Conservation (phyloP, 257 asterid species). For the Fraxinus cuspidata region DNA sequence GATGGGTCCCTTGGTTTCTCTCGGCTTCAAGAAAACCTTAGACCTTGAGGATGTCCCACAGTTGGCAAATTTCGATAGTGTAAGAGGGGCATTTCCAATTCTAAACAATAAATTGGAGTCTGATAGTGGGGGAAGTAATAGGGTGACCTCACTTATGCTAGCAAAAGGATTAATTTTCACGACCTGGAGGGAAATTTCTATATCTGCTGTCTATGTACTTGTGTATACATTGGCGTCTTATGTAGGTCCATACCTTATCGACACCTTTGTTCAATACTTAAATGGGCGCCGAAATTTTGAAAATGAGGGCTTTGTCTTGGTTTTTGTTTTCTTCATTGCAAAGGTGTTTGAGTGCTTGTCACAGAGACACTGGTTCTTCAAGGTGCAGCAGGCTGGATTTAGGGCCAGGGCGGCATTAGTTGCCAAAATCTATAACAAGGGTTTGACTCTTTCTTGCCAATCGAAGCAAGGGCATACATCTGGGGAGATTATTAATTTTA, state of each 20-base stretch:
- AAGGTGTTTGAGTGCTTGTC: constrained; percentile 73
- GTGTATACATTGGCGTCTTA: constrained; percentile 54
- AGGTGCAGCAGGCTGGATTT: constrained; percentile 74
- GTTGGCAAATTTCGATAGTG: constrained; percentile 53
- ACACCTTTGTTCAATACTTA: constrained; percentile 72
- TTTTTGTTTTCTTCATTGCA: constrained; percentile 57
- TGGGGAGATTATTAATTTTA: constrained; percentile 81
- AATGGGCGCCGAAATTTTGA: constrained; percentile 48
- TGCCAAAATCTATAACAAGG: constrained; percentile 69
- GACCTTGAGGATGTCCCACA: constrained; percentile 95
- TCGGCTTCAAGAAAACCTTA: constrained; percentile 61
- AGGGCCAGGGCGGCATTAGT: constrained; percentile 83
- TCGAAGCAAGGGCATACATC: constrained; percentile 74
- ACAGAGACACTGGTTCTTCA: constrained; percentile 72
- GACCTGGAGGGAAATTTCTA: constrained; percentile 46
- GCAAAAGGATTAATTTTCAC: constrained; percentile 63
- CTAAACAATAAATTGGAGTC: constrained; percentile 50
- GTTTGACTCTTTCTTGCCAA: constrained; percentile 65
- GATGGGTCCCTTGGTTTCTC: constrained; percentile 66
- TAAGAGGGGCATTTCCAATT: constrained; percentile 57
- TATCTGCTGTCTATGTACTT: constrained; percentile 55
- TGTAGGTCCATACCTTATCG: constrained; percentile 84
- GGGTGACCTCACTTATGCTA: constrained; percentile 64
- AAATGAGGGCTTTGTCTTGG: constrained; percentile 59
- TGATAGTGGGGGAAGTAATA: constrained; percentile 33